Evolutionary conservation across 108 stramenopile species (phyloP).

Genomic region (Conticribra guillardii): DNA sequence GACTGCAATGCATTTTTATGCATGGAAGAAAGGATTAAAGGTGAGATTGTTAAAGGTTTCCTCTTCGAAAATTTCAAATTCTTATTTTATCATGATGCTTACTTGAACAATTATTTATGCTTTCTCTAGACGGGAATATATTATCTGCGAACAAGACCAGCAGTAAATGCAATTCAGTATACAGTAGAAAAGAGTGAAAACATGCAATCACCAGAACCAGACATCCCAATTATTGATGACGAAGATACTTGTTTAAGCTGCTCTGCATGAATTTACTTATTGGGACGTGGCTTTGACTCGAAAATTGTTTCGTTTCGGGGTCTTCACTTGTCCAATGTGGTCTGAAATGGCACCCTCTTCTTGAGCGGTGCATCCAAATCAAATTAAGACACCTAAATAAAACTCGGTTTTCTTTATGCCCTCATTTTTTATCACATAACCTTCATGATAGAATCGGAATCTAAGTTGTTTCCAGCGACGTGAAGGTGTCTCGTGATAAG

Average conservation of each 20-base stretch:
- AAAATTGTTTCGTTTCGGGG: too few relatives aligned
- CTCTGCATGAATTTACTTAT: constrained; percentile 31
- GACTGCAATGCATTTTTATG: constrained; percentile 99
- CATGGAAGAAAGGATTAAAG: constrained; percentile 95
- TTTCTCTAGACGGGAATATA: constrained; percentile 94
- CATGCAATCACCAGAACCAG: neutral
- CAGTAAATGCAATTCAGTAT: constrained; percentile 98
- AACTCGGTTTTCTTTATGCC: too few relatives aligned
- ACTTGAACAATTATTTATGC: constrained; percentile 10
- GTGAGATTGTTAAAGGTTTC: constrained; percentile 48
- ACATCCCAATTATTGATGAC: constrained; percentile 12
- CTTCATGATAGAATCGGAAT: too few relatives aligned
- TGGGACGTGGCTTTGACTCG: too few relatives aligned
- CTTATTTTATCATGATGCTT: neutral
- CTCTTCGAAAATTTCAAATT: neutral
- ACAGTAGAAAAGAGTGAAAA: constrained; percentile 86
- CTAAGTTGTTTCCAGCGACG: too few relatives aligned
- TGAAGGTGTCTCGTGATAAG: too few relatives aligned
- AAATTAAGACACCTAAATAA: too few relatives aligned
- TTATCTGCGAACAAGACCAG: constrained; percentile 94
- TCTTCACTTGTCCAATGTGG: too few relatives aligned
- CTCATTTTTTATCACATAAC: too few relatives aligned
- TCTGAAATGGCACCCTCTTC: too few relatives aligned
- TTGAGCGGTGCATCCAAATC: too few relatives aligned
- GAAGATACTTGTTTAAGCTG: constrained; percentile 47